phyloP scores from a whole-genome alignment of 129 eudicot species.

The Glebionis coronaria region DNA sequence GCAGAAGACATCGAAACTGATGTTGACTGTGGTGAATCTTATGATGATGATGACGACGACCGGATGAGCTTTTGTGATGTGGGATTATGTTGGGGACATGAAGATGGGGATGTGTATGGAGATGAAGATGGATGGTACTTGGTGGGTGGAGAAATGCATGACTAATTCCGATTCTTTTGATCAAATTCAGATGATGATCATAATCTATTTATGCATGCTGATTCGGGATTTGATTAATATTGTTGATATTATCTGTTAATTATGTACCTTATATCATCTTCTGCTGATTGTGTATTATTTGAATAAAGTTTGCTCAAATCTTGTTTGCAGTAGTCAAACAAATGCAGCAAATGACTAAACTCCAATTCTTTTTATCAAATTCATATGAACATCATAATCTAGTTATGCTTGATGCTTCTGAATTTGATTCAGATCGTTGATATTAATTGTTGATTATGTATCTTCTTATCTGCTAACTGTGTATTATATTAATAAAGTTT shows the following conservation, averaged over 20 bases:
- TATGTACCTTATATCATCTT: constrained; percentile 12
- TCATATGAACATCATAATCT: too few relatives aligned
- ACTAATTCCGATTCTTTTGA: constrained; percentile 23
- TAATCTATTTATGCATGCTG: constrained; percentile 25
- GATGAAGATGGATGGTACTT: constrained; percentile 34
- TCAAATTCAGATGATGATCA: constrained; percentile 24
- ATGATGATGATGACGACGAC: constrained; percentile 26
- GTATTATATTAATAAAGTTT: constrained; percentile 19
- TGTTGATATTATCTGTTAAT: constrained; percentile 19
- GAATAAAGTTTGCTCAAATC: constrained; percentile 25
- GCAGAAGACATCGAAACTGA: neutral
- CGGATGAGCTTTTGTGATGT: constrained; percentile 33
- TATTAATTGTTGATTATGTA: constrained; percentile 20
- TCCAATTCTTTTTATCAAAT: neutral
- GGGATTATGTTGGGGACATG: constrained; percentile 42
- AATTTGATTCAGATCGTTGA: constrained; percentile 14
- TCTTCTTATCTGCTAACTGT: constrained; percentile 15
- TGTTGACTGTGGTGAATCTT: neutral
- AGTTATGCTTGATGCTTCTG: neutral
- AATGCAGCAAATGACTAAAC: too few relatives aligned
- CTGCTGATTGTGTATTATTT: constrained; percentile 17
- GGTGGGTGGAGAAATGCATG: constrained; percentile 28
- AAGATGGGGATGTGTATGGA: constrained; percentile 30
- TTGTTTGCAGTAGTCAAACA: neutral
- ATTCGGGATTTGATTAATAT: constrained; percentile 3